Percentiles rank a stretch among this genome's conserved stretches.
phyloP scores from a whole-genome alignment of 768 basidiomycete genomes.

The Mycena alexandri region DNA sequence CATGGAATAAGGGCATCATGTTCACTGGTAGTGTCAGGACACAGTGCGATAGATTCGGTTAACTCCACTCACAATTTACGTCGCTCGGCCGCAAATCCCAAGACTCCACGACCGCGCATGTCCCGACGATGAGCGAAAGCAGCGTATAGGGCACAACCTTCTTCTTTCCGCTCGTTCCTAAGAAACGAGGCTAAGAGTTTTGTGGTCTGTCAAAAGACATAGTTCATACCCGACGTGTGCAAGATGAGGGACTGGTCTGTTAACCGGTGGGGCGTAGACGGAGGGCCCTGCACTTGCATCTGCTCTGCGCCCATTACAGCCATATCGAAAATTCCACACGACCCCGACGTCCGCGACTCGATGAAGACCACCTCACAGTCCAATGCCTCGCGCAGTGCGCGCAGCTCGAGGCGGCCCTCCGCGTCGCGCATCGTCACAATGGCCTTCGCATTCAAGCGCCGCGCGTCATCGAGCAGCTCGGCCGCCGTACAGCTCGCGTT shows the following conservation, averaged over 20 bases:
- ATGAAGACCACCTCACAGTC: slow-evolving; percentile 56
- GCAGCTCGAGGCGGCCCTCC: slow-evolving; percentile 52
- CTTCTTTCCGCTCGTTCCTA: slow-evolving; percentile 63
- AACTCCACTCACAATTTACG: slow-evolving; percentile 55
- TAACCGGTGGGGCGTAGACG: slow-evolving; percentile 51
- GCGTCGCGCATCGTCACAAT: slow-evolving; percentile 58
- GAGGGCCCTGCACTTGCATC: slow-evolving; percentile 34
- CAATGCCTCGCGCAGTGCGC: slow-evolving; percentile 49
- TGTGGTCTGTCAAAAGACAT: no score
- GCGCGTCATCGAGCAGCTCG: slow-evolving; percentile 58
- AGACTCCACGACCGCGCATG: slow-evolving; percentile 58
- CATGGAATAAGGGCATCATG: slow-evolving; percentile 72
- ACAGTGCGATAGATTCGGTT: background rate
- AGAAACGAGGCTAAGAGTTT: no score
- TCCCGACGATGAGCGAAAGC: slow-evolving; percentile 58
- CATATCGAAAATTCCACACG: slow-evolving; percentile 57
- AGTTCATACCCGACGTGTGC: slow-evolving; percentile 51
- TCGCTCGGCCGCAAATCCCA: slow-evolving; percentile 55
- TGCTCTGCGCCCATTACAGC: slow-evolving; percentile 42
- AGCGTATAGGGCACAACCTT: slow-evolving; percentile 63
- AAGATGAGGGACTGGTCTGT: slow-evolving; percentile 64
- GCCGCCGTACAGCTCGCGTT: slow-evolving; percentile 60
- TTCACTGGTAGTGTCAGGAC: slow-evolving; percentile 45
- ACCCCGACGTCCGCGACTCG: slow-evolving; percentile 48
- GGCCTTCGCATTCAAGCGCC: slow-evolving; percentile 54